Conservation (phyloP, 495 filamentous ascomycete species). For the Patellaria atrata region DNA sequence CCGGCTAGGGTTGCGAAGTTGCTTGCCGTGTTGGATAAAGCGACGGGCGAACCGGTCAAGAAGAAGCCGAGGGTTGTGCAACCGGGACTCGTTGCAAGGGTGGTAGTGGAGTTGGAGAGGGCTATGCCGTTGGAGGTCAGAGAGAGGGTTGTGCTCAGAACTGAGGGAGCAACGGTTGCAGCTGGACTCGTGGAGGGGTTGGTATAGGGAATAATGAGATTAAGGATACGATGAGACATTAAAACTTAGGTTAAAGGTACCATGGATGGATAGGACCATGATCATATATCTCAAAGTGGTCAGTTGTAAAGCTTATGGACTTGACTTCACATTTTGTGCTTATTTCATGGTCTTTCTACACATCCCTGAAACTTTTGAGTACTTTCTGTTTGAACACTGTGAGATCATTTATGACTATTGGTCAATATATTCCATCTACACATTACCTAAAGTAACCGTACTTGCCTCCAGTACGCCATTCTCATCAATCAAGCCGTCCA, state of each 20-base stretch:
- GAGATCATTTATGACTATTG: too few species aligned
- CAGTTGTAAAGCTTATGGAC: too few species aligned
- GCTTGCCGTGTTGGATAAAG: conserved; percentile 60
- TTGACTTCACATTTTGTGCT: too few species aligned
- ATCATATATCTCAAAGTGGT: too few species aligned
- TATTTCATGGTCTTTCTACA: too few species aligned
- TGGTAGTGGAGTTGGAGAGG: conserved; percentile 57
- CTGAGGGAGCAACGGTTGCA: conserved; percentile 67
- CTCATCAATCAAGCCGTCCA: conserved; percentile 36
- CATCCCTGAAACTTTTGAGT: too few species aligned
- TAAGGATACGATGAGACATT: too few species aligned
- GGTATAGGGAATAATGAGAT: conserved; percentile 2
- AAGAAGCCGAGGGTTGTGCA: conserved; percentile 73
- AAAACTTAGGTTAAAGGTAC: too few species aligned
- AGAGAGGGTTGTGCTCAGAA: conserved; percentile 64
- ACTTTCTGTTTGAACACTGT: too few species aligned
- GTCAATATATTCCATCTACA: too few species aligned
- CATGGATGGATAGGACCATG: too few species aligned
- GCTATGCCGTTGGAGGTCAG: conserved; percentile 68
- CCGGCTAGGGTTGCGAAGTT: conserved; percentile 59
- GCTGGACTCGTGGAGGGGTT: conserved; percentile 60
- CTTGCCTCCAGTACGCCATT: conserved; percentile 51
- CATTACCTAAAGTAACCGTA: conserved; percentile 33
- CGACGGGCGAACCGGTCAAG: conserved; percentile 51
- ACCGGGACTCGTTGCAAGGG: conserved; percentile 50